Evolutionary conservation across 306 rosid species (phyloP).

Genomic region (Ammopiptanthus mongolicus): DNA sequence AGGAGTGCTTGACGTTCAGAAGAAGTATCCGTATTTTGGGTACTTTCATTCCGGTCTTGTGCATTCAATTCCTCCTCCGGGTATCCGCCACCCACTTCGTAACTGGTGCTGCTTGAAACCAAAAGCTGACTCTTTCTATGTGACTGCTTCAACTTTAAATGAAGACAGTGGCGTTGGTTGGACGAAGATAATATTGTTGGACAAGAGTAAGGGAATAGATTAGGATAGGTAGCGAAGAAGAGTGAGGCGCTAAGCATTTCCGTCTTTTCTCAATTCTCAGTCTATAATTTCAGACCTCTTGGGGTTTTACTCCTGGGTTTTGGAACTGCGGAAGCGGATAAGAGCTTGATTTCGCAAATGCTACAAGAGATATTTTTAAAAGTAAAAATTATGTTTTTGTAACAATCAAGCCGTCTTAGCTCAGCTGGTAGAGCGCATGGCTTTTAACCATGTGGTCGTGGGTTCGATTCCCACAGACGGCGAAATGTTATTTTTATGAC

Average conservation of each 20-base stretch:
- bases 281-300: too few species aligned
- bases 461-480: too few species aligned
- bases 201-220: background rate
- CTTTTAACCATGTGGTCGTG: too few species aligned
- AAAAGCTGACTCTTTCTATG: background rate
- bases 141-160: conserved; percentile 20
- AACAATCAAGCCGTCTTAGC: too few species aligned
- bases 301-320: background rate
- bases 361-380: too few species aligned
- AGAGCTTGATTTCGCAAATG: too few species aligned
- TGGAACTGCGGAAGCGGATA: background rate
- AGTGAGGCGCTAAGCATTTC: conserved; percentile 29
- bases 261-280: background rate
- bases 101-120: conserved; percentile 24
- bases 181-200: background rate
- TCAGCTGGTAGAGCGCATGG: too few species aligned
- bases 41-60: background rate
- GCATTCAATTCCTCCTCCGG: conserved; percentile 38
- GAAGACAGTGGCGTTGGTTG: background rate
- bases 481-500: too few species aligned
- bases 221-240: conserved; percentile 5
- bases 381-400: too few species aligned
- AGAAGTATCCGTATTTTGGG: conserved; percentile 6
- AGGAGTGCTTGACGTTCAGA: conserved; percentile 66
- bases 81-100: conserved; percentile 81